Evolutionary conservation across 352 stramenopile genomes (phyloP).

Genomic region (Aphanomyces stellatus): DNA sequence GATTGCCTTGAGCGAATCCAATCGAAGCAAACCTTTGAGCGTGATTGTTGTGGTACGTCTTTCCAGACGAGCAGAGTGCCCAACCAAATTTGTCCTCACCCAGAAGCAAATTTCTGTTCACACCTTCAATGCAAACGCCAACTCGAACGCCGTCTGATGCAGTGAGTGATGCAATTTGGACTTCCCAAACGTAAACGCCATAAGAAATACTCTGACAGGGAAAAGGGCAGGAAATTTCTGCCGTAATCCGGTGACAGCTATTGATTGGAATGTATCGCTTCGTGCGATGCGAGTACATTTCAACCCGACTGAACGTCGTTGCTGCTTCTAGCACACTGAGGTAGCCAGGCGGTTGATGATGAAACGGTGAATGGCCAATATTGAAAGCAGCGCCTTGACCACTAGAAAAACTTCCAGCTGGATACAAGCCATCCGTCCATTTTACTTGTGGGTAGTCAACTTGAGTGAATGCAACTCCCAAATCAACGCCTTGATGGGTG

Average conservation of each 20-base stretch:
- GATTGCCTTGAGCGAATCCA: conserved; percentile 12
- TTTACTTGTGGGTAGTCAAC: conserved; percentile 5
- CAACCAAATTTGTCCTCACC: conserved; percentile 9
- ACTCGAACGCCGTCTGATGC: conserved; percentile 10
- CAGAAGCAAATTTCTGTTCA: neutral
- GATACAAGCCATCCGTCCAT: conserved; percentile 5
- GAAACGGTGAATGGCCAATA: conserved; percentile 4
- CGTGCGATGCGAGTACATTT: conserved; percentile 9
- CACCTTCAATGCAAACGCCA: neutral
- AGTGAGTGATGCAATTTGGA: neutral
- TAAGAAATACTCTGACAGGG: neutral
- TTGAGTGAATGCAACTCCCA: conserved; percentile 12
- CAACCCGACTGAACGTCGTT: neutral
- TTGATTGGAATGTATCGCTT: conserved; percentile 3
- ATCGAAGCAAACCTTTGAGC: neutral
- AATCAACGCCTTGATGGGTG: conserved; percentile 6
- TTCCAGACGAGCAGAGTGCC: conserved; percentile 4
- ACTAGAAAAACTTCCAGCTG: conserved; percentile 13
- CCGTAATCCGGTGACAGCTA: neutral
- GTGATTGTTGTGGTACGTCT: conserved; percentile 6
- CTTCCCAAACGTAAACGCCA: conserved; percentile 7
- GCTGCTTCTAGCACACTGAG: neutral
- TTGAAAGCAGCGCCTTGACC: conserved; percentile 13
- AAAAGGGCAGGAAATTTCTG: neutral
- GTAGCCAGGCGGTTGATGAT: conserved; percentile 2